phyloP scores from a whole-genome alignment of 805 yeast genomes.

The Pichia thaimueangensis region DNA sequence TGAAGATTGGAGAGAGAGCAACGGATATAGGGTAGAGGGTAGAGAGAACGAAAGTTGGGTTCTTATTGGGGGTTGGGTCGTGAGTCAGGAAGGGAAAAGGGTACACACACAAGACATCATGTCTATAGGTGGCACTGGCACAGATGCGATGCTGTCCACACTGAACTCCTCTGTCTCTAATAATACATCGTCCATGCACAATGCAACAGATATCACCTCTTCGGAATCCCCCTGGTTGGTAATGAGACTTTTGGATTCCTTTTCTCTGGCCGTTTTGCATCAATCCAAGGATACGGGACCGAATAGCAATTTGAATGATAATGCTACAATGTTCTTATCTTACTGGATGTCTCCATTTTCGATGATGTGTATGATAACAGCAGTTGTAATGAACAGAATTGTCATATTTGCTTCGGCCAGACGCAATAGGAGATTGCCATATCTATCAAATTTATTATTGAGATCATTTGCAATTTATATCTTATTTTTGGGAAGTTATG shows the following conservation, averaged over 20 bases:
- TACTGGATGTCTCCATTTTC: slow-evolving; percentile 47
- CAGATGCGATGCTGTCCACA: too few relatives aligned
- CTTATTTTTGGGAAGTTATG: slow-evolving; percentile 31
- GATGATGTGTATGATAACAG: slow-evolving; percentile 49
- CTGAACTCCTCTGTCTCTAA: too few relatives aligned
- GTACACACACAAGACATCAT: too few relatives aligned
- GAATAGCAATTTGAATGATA: slow-evolving; percentile 16
- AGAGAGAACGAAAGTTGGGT: too few relatives aligned
- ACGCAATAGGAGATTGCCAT: slow-evolving; percentile 32
- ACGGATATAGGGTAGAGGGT: too few relatives aligned
- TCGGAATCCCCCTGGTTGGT: slow-evolving; percentile 20
- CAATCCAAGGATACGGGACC: slow-evolving; percentile 28
- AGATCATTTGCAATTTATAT: slow-evolving; percentile 34
- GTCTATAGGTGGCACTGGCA: too few relatives aligned
- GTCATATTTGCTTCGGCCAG: slow-evolving; percentile 51
- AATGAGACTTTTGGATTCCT: slow-evolving; percentile 23
- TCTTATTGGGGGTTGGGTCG: too few relatives aligned
- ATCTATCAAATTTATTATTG: slow-evolving; percentile 27
- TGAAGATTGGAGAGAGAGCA: too few relatives aligned
- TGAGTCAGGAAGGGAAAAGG: too few relatives aligned
- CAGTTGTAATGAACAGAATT: slow-evolving; percentile 51
- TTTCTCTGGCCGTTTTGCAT: slow-evolving; percentile 30
- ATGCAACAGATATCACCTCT: too few relatives aligned
- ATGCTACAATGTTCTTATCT: slow-evolving; percentile 34
- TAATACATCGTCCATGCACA: too few relatives aligned